These are phyloP conservation scores for Metschnikowia gruessii DNA, from an alignment of 805 yeast genomes.

Conservation along the genomic window DNA sequence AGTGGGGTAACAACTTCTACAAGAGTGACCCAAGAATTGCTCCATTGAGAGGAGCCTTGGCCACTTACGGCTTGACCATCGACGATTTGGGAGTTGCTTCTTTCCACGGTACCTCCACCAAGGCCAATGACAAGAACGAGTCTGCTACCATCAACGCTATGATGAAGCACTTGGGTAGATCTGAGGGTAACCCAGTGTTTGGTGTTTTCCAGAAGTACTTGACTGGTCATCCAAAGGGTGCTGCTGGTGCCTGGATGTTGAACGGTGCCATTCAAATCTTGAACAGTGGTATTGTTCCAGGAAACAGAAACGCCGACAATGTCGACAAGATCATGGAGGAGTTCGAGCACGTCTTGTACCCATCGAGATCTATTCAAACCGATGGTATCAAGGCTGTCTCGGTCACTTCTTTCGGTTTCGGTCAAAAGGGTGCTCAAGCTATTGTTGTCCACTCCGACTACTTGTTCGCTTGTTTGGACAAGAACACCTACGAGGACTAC, in stretches of 20 bases:
- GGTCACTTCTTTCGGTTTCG: constrained; percentile 97
- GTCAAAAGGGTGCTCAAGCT: constrained; percentile 99
- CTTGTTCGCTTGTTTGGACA: constrained; percentile 78
- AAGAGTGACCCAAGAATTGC: constrained; percentile 90
- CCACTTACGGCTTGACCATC: constrained; percentile 85
- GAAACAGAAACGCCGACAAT: constrained; percentile 98
- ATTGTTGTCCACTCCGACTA: constrained; percentile 90
- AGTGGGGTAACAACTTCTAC: constrained; percentile 96
- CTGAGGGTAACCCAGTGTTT: constrained; percentile 95
- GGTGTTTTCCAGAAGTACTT: constrained; percentile 99
- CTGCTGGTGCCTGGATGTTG: constrained; percentile 99
- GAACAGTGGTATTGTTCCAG: constrained; percentile 93
- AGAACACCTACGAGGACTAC: constrained; percentile 68
- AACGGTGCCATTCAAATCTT: constrained; percentile 95
- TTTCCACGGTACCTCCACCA: constrained; percentile 98
- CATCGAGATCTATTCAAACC: constrained; percentile 89
- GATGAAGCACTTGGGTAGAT: constrained; percentile 94
- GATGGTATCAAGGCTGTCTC: constrained; percentile 98
- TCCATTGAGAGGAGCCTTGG: constrained; percentile 95
- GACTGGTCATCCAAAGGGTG: constrained; percentile 99
- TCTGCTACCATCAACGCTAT: constrained; percentile 84
- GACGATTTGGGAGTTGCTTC: constrained; percentile 97
- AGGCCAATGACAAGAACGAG: constrained; percentile 98
- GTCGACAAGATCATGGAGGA: constrained; percentile 80
- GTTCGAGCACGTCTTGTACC: constrained; percentile 86